These are phyloP conservation scores for Diplosphaera chodatii DNA, from an alignment of 139 green algal genomes.

Conservation along the genomic window DNA sequence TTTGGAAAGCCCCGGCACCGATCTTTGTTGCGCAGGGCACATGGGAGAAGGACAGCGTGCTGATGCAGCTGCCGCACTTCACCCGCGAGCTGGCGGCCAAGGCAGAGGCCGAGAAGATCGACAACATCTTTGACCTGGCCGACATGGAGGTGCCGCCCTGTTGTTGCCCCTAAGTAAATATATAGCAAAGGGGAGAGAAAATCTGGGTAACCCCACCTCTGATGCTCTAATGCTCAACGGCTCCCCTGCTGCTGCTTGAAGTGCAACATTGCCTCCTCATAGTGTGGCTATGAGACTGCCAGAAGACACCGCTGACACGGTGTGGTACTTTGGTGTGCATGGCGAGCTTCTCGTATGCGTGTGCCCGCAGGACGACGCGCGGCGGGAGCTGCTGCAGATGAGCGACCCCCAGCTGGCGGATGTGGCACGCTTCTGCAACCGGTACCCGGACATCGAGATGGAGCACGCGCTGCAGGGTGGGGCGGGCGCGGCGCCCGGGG, in stretches of 20 bases:
- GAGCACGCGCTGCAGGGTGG: slow-evolving; percentile 23
- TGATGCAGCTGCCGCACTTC: slow-evolving; percentile 96
- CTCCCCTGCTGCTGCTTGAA: too few relatives aligned
- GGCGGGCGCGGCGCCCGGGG: slow-evolving; percentile 30
- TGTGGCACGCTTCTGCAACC: slow-evolving; percentile 52
- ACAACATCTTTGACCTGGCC: slow-evolving; percentile 85
- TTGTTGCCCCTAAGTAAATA: too few relatives aligned
- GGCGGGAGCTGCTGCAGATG: slow-evolving; percentile 67
- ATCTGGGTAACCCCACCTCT: too few relatives aligned
- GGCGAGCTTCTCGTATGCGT: too few relatives aligned
- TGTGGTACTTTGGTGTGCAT: too few relatives aligned
- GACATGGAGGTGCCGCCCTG: slow-evolving; percentile 90
- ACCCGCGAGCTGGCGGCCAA: slow-evolving; percentile 57
- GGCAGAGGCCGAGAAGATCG: slow-evolving; percentile 51
- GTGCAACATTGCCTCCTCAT: too few relatives aligned
- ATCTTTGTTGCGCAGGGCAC: slow-evolving; percentile 64
- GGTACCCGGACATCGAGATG: slow-evolving; percentile 70
- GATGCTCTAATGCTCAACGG: too few relatives aligned
- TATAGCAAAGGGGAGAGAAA: too few relatives aligned
- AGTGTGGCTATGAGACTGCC: too few relatives aligned
- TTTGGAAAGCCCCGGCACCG: too few relatives aligned
- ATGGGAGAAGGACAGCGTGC: slow-evolving; percentile 83
- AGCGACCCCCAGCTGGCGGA: slow-evolving; percentile 78
- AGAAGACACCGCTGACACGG: too few relatives aligned
- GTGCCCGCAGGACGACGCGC: slow-evolving; percentile 52